These are phyloP conservation scores for Zychaea mexicana DNA, from an alignment of 371 early-diverging fungal species.

Conservation along the genomic window DNA sequence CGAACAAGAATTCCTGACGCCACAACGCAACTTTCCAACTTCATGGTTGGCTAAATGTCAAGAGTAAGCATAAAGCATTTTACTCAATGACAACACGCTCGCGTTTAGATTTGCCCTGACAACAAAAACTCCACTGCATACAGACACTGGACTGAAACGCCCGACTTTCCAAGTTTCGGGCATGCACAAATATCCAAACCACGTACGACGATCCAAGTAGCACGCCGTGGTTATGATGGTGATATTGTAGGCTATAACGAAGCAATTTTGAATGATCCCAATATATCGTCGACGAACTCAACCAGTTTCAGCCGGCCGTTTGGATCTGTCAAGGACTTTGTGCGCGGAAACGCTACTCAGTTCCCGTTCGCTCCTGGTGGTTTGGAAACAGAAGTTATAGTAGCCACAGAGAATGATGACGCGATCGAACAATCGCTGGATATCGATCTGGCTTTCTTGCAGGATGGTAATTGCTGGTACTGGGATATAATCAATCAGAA, in stretches of 20 bases:
- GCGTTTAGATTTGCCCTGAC: no score
- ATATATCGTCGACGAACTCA: slow-evolving; percentile 68
- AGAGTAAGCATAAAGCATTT: slow-evolving; percentile 33
- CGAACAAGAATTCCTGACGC: slow-evolving; percentile 50
- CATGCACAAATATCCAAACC: slow-evolving; percentile 51
- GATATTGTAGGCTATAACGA: slow-evolving; percentile 54
- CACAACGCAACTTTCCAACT: slow-evolving; percentile 43
- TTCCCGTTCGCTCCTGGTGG: slow-evolving; percentile 87
- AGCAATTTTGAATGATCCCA: slow-evolving; percentile 34
- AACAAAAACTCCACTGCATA: no score
- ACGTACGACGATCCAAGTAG: slow-evolving; percentile 41
- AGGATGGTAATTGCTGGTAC: slow-evolving; percentile 28
- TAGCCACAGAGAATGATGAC: slow-evolving; percentile 26
- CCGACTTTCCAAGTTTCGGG: slow-evolving; percentile 42
- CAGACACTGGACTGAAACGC: slow-evolving; percentile 57
- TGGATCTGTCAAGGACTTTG: slow-evolving; percentile 64
- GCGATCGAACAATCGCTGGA: slow-evolving; percentile 11
- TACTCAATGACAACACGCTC: not conserved
- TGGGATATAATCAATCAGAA: slow-evolving; percentile 3
- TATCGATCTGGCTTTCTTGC: slow-evolving; percentile 28
- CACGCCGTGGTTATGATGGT: slow-evolving; percentile 56
- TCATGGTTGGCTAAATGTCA: slow-evolving; percentile 57
- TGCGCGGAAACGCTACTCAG: slow-evolving; percentile 71
- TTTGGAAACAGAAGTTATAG: slow-evolving; percentile 46
- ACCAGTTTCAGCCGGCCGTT: slow-evolving; percentile 76